phyloP scores from a whole-genome alignment of 1,284 basidiomycete species.

The Rhodotorula sp. region DNA sequence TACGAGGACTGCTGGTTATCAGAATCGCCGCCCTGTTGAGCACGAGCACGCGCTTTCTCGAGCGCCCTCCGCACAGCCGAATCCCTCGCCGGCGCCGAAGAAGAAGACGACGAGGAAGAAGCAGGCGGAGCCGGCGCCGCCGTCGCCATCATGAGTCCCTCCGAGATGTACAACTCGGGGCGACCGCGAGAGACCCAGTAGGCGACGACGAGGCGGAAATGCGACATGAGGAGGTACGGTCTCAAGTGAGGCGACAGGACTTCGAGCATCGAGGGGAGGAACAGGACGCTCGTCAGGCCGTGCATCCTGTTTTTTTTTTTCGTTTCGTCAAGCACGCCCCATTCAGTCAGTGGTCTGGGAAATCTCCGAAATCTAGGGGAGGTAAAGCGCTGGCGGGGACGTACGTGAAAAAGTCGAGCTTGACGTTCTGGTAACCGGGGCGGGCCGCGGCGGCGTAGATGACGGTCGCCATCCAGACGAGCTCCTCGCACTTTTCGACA shows the following conservation, averaged over 20 bases:
- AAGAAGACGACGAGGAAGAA: not conserved
- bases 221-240: constrained; percentile 42
- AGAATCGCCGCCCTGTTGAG: not conserved
- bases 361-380: too few species aligned
- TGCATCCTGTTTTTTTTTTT: constrained; percentile 43
- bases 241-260: constrained; percentile 40
- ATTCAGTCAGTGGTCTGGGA: not conserved
- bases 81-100: not conserved
- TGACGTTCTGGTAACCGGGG: constrained; percentile 40
- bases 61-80: constrained; percentile 14
- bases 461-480: constrained; percentile 45
- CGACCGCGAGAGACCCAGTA: constrained; percentile 45
- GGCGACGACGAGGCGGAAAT: constrained; percentile 42
- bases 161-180: constrained; percentile 40
- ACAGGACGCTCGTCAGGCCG: constrained; percentile 41
- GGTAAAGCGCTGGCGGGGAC: too few species aligned
- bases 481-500: constrained; percentile 44
- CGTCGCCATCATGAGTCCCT: constrained; percentile 40
- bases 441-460: constrained; percentile 39
- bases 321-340: too few species aligned
- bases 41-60: not conserved
- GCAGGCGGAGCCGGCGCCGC: constrained; percentile 29
- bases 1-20: not conserved
- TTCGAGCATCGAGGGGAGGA: constrained; percentile 43
- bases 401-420: constrained; percentile 44